Percentiles rank a stretch among this genome's conserved stretches.
These are phyloP conservation scores for Mycena epipterygia DNA, from an alignment of 768 basidiomycete species.

Conservation along the genomic window DNA sequence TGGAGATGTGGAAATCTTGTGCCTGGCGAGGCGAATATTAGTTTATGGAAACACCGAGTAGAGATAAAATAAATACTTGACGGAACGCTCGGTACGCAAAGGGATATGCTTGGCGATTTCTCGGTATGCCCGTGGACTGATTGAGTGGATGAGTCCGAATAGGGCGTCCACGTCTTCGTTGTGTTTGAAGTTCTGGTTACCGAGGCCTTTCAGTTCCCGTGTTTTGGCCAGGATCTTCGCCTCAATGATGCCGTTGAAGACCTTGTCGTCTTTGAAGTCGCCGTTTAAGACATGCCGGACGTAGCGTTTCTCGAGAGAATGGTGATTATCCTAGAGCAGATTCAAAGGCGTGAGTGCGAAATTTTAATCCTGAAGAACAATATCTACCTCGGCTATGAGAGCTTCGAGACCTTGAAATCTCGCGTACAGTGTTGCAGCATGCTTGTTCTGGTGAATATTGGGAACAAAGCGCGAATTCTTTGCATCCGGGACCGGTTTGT, in stretches of 20 bases:
- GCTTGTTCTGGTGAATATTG: background rate
- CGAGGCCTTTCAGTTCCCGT: constrained; percentile 35
- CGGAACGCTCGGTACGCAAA: constrained; percentile 23
- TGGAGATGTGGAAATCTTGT: constrained; percentile 5
- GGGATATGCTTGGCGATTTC: constrained; percentile 30
- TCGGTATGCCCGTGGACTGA: constrained; percentile 38
- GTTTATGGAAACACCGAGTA: no score
- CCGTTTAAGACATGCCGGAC: constrained; percentile 34
- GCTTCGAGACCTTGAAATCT: constrained; percentile 20
- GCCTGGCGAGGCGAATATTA: background rate
- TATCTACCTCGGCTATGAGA: constrained; percentile 11
- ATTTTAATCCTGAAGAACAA: background rate
- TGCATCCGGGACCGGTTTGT: background rate
- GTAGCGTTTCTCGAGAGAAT: constrained; percentile 25
- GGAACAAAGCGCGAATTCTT: constrained; percentile 1
- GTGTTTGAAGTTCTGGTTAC: constrained; percentile 44
- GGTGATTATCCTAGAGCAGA: constrained; percentile 6
- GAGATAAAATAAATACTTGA: constrained; percentile 24
- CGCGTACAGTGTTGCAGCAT: constrained; percentile 14
- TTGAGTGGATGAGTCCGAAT: constrained; percentile 30
- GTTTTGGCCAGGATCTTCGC: constrained; percentile 33
- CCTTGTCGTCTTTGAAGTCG: constrained; percentile 33
- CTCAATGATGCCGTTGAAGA: constrained; percentile 39
- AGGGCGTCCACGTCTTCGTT: constrained; percentile 36
- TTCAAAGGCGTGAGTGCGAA: background rate